Evolutionary conservation across 75 land plant species (phyloP).

Genomic region (Pseudotsuga menziesii): DNA sequence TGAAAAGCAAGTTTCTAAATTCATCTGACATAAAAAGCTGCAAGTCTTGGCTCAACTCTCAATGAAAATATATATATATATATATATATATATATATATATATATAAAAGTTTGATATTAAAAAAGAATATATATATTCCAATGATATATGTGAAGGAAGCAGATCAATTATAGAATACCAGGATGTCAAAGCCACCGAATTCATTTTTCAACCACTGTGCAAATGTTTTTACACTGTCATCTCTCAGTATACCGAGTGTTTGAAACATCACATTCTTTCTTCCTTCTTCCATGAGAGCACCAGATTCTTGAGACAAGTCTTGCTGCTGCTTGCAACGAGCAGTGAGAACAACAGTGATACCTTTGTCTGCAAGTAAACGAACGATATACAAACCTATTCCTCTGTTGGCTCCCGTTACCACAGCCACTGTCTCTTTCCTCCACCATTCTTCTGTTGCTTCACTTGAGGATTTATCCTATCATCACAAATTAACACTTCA

Average conservation of each 20-base stretch:
- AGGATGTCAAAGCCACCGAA: constrained; percentile 3
- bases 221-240: background rate
- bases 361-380: constrained; percentile 21
- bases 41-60: no score
- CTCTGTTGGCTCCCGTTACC: constrained; percentile 34
- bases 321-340: constrained; percentile 9
- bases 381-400: constrained; percentile 21
- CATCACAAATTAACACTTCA: no score
- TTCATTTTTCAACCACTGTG: background rate
- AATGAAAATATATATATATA: no score
- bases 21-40: no score
- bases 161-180: background rate
- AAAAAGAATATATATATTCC: no score
- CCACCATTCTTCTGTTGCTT: constrained; percentile 29
- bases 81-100: no score
- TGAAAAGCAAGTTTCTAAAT: no score
- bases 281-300: background rate
- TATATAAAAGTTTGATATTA: no score
- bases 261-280: constrained; percentile 3
- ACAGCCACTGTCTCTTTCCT: constrained; percentile 20
- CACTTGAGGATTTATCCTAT: no score
- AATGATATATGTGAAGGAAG: no score
- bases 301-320: no score
- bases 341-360: constrained; percentile 22
- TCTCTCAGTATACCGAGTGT: background rate